Evolutionary conservation across 805 yeast genomes (phyloP).

Genomic region (Candida ovalis): DNA sequence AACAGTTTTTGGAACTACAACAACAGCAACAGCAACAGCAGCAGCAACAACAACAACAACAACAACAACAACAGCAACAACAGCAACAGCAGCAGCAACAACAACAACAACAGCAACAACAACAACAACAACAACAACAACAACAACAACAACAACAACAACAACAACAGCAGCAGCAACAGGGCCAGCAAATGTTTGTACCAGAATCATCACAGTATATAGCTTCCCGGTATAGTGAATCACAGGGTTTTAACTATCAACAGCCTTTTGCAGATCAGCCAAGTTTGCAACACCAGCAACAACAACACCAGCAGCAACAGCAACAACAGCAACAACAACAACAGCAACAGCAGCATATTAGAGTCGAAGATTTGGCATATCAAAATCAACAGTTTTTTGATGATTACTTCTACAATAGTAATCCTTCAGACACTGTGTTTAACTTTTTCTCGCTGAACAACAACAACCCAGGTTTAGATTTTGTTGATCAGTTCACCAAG

Average conservation of each 20-base stretch:
- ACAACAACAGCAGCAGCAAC: neutral
- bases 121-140: slow-evolving; percentile 3
- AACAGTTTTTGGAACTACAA: slow-evolving; percentile 1
- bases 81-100: neutral
- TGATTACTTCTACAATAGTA: slow-evolving; percentile 27
- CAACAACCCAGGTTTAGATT: slow-evolving; percentile 50
- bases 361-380: slow-evolving; percentile 8
- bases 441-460: slow-evolving; percentile 49
- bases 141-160: slow-evolving; percentile 1
- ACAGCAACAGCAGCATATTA: neutral
- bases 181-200: neutral
- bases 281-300: neutral
- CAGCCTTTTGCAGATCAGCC: neutral
- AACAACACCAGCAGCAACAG: neutral
- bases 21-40: slow-evolving; percentile 3
- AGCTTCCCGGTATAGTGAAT: neutral
- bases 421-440: slow-evolving; percentile 36
- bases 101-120: neutral
- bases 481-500: slow-evolving; percentile 77
- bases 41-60: neutral
- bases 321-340: neutral
- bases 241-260: neutral
- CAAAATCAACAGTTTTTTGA: slow-evolving; percentile 30
- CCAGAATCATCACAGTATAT: neutral
- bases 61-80: neutral